These are phyloP conservation scores for Lipomyces spencermartinsiae DNA, from an alignment of 805 yeast species.

Conservation along the genomic window DNA sequence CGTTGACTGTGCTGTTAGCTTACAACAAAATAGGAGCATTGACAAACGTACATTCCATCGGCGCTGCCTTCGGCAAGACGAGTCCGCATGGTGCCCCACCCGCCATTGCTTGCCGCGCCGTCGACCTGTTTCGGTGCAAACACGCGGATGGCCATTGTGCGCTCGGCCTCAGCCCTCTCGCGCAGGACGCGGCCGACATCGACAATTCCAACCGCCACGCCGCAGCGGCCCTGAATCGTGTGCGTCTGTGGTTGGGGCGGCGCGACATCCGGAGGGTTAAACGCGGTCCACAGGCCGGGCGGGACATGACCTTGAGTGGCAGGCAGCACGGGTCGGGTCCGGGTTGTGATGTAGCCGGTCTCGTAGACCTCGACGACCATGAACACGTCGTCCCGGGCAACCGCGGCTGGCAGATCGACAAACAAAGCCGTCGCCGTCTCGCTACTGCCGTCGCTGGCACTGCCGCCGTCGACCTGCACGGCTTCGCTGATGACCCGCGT, in stretches of 20 bases:
- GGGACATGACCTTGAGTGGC: background rate
- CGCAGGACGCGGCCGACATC: slow-evolving; percentile 82
- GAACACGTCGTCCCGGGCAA: slow-evolving; percentile 68
- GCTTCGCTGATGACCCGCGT: slow-evolving; percentile 77
- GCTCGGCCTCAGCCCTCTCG: slow-evolving; percentile 66
- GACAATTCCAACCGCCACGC: slow-evolving; percentile 87
- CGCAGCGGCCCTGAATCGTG: slow-evolving; percentile 58
- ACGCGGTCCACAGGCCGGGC: slow-evolving; percentile 36
- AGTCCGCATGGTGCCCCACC: slow-evolving; percentile 89
- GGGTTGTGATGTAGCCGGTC: slow-evolving; percentile 31
- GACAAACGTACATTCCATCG: slow-evolving; percentile 54
- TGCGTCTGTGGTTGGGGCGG: slow-evolving; percentile 9
- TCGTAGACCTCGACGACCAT: slow-evolving; percentile 80
- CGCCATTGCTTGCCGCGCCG: slow-evolving; percentile 50
- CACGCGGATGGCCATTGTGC: slow-evolving; percentile 70
- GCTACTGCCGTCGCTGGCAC: background rate
- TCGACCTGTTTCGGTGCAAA: slow-evolving; percentile 53
- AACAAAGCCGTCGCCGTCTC: slow-evolving; percentile 61
- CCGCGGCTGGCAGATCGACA: slow-evolving; percentile 69
- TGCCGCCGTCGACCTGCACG: slow-evolving; percentile 57
- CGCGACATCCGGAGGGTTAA: background rate
- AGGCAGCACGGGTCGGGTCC: slow-evolving; percentile 43
- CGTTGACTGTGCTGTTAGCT: slow-evolving; percentile 57
- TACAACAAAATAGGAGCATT: background rate
- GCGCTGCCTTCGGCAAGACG: slow-evolving; percentile 76